These are phyloP conservation scores for Linderniella brevidens DNA, from an alignment of 257 asterid species.

Conservation along the genomic window DNA sequence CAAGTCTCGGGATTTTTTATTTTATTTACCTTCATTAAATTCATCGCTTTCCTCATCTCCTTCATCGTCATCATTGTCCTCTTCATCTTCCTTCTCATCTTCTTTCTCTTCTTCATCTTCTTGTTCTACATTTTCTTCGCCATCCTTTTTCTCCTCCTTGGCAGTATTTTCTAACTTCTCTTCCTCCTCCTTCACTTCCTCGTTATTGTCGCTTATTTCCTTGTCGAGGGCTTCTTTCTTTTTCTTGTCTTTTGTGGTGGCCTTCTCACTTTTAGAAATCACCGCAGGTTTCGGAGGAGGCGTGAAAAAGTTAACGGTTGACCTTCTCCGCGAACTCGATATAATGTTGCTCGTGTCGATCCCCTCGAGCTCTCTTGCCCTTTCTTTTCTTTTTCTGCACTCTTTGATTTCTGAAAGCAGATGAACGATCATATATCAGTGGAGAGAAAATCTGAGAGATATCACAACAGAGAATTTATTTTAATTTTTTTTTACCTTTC, in stretches of 20 bases:
- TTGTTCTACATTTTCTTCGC: constrained; percentile 8
- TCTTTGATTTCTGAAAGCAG: constrained; percentile 54
- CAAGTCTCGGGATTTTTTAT: too few relatives aligned
- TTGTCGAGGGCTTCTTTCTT: constrained; percentile 18
- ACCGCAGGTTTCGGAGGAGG: constrained; percentile 33
- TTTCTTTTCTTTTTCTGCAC: constrained; percentile 73
- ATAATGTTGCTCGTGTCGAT: constrained; percentile 85
- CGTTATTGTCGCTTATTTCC: constrained; percentile 15
- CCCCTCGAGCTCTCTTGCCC: constrained; percentile 90
- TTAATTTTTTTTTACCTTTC: constrained; percentile 39
- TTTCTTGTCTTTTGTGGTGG: constrained; percentile 17
- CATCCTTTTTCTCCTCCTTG: constrained; percentile 8
- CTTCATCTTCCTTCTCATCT: constrained; percentile 18
- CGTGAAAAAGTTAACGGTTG: constrained; percentile 37
- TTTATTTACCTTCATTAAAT: constrained; percentile 49
- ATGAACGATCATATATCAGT: neutral
- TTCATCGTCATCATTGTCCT: constrained; percentile 18
- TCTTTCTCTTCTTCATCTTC: constrained; percentile 17
- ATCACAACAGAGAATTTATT: neutral
- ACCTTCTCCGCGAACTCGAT: constrained; percentile 83
- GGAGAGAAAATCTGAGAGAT: constrained; percentile 1
- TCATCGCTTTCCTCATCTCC: constrained; percentile 47
- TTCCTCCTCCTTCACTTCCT: constrained; percentile 11
- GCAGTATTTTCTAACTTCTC: constrained; percentile 7
- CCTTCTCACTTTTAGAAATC: constrained; percentile 19